Base-by-base conservation (phyloP, 306 rosid species). In the Styphnolobium japonicum region DNA sequence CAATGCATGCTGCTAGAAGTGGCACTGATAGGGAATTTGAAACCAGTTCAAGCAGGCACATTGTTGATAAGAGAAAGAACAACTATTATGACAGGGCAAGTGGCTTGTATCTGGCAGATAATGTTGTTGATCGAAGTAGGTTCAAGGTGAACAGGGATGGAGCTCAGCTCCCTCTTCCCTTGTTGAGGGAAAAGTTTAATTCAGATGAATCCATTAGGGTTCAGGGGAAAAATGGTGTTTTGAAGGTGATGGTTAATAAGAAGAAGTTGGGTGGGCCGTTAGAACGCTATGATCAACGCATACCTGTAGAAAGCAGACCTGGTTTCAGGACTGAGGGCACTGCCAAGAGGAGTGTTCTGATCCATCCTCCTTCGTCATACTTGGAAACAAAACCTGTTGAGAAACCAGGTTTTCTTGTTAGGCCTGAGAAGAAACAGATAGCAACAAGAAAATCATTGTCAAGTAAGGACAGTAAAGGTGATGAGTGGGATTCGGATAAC, bases 171-270 rank as follows among this genome's bases (percentile, higher is more conserved):
- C 79, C 86, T 56, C 14, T 19, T 3, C 70, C 88, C 16, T 60
- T 80, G 37, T 71, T 60, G 71, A 90, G 92, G 76, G 90, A 87
- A 36, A 89, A 87, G 80, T 87, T 89, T 25, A 86, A 79, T 76
- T 74, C 93, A 2, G 88, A 88, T 52, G 93, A 88, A 43, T 81
- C 97, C 67, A 93, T 93, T 68, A 87, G 98, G 84, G 88, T 91
- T 77, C 97, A 93, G 86, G 98, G 98, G 58, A 93, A 89, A 80
- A 93, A 91, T 88, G 98, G 98, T 43, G 98, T 93, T 80, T 73
- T 93, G 66, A 93, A 89, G 89, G 98, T 91, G 57, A 84, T 89
- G 94, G 85, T 89, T 73, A 87, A 89, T 58, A 89, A 88, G 83
- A 89, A 88, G 58, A 85, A 66, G 84, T 36, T 85, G 69, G 56